Percentiles rank a stretch among this genome's conserved stretches.
Evolutionary conservation across 495 filamentous ascomycete species (phyloP).

Genomic region (Talaromyces wortmannii): DNA sequence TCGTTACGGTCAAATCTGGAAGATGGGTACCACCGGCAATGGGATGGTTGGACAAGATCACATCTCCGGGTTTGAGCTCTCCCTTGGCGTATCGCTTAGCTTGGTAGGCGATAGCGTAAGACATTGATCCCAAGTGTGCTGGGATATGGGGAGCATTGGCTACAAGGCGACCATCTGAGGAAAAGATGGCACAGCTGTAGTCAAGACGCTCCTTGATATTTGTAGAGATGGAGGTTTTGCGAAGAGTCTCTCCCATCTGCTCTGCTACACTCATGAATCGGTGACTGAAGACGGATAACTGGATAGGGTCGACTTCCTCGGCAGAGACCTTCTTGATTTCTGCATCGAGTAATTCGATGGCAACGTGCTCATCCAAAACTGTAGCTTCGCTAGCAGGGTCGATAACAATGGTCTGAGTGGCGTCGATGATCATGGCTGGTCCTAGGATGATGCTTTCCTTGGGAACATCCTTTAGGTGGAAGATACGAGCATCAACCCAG

Average conservation of each 20-base stretch:
- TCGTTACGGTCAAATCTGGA: constrained; percentile 87
- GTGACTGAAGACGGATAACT: constrained; percentile 92
- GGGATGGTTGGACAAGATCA: constrained; percentile 92
- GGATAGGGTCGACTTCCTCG: constrained; percentile 71
- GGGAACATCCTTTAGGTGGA: constrained; percentile 69
- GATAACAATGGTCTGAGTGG: constrained; percentile 93
- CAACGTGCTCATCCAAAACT: constrained; percentile 35
- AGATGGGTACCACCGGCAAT: constrained; percentile 86
- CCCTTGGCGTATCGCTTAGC: constrained; percentile 83
- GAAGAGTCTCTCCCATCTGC: constrained; percentile 92
- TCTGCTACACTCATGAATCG: constrained; percentile 99
- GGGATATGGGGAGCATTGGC: constrained; percentile 94
- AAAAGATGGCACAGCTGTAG: constrained; percentile 94
- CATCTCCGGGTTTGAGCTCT: constrained; percentile 84
- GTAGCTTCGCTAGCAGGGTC: constrained; percentile 62
- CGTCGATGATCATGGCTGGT: constrained; percentile 87
- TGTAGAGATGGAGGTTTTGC: constrained; percentile 95
- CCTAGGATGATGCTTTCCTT: constrained; percentile 74
- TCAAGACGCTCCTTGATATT: constrained; percentile 98
- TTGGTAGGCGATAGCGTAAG: constrained; percentile 88
- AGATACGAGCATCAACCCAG: constrained; percentile 75
- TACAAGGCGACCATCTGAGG: constrained; percentile 81
- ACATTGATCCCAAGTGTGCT: constrained; percentile 90
- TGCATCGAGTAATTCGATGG: constrained; percentile 48
- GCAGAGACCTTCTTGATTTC: constrained; percentile 37